Percentiles rank a stretch among this genome's conserved stretches.
These are phyloP conservation scores for Nectriaceae sp. DNA, from an alignment of 2,329 filamentous ascomycete species.

Conservation along the genomic window DNA sequence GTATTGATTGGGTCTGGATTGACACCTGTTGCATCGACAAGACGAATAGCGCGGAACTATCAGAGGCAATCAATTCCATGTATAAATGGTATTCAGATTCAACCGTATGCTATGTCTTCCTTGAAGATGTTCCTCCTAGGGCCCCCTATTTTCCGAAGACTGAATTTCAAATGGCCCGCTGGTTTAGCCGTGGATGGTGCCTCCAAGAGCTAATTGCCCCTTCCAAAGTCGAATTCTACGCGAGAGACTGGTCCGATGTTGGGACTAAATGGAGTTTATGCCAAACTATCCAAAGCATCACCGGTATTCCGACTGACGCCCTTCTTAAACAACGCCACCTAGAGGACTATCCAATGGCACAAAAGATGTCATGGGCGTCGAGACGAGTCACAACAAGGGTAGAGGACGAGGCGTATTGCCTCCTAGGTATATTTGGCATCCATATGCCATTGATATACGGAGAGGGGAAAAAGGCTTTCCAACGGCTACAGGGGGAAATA, in stretches of 20 bases:
- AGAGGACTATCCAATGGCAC: conserved; percentile 1
- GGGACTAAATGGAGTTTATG: conserved; percentile 12
- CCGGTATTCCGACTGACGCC: conserved; percentile 3
- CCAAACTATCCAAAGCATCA: conserved; percentile 7
- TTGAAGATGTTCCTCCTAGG: conserved; percentile 12
- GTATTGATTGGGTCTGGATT: conserved; percentile 21
- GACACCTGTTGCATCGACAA: conserved; percentile 33
- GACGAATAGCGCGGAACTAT: conserved; percentile 24
- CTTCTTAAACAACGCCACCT: conserved; percentile 5
- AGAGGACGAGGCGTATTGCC: conserved; percentile 11
- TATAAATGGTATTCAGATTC: conserved; percentile 26
- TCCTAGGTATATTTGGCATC: conserved; percentile 11
- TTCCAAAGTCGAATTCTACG: conserved; percentile 13
- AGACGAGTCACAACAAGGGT: conserved; percentile 7
- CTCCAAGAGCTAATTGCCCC: conserved; percentile 13
- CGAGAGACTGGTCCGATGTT: conserved; percentile 10
- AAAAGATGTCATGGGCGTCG: conserved; percentile 13
- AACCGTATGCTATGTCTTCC: conserved; percentile 28
- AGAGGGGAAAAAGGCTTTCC: conserved; percentile 7
- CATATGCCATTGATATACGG: conserved; percentile 13
- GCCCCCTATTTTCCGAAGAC: conserved; percentile 7
- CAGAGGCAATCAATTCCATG: too few relatives aligned
- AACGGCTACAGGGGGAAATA: conserved; percentile 9
- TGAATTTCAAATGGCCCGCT: conserved; percentile 7
- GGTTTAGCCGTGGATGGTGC: conserved; percentile 11